These are phyloP conservation scores for Tulasnella sp. DNA, from an alignment of 768 basidiomycete species.

Conservation along the genomic window DNA sequence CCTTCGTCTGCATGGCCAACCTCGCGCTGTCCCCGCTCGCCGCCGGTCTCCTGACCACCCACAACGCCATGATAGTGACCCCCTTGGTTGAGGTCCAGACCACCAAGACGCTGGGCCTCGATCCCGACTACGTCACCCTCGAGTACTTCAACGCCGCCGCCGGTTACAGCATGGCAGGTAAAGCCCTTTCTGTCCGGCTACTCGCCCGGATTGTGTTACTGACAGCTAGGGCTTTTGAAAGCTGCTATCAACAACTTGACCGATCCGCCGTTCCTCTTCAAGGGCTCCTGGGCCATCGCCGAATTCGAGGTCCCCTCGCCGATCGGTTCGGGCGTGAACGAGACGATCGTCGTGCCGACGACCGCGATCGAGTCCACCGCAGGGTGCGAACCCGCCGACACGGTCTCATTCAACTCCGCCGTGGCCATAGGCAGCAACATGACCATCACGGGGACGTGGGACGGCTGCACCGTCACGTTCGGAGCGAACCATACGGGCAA, in stretches of 20 bases:
- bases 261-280: slow-evolving; percentile 61
- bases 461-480: slow-evolving; percentile 52
- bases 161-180: slow-evolving; percentile 49
- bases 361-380: slow-evolving; percentile 21
- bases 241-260: slow-evolving; percentile 49
- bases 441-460: slow-evolving; percentile 52
- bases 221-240: slow-evolving; percentile 38
- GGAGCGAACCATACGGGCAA: slow-evolving; percentile 49
- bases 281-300: slow-evolving; percentile 56
- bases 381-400: slow-evolving; percentile 10
- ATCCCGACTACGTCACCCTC: slow-evolving; percentile 51
- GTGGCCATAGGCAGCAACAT: slow-evolving; percentile 40
- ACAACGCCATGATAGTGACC: neutral
- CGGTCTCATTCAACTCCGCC: neutral
- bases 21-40: slow-evolving; percentile 64
- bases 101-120: slow-evolving; percentile 51
- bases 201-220: too few relatives aligned
- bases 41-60: slow-evolving; percentile 43
- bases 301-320: slow-evolving; percentile 52
- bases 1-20: slow-evolving; percentile 52
- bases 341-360: slow-evolving; percentile 22
- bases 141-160: slow-evolving; percentile 63
- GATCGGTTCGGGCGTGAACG: neutral
- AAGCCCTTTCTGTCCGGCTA: neutral
- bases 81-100: slow-evolving; percentile 45